Percentiles rank a stretch among this genome's conserved stretches.
These are phyloP conservation scores for Irpex rosettiformis DNA, from an alignment of 1,284 basidiomycete species.

Conservation along the genomic window DNA sequence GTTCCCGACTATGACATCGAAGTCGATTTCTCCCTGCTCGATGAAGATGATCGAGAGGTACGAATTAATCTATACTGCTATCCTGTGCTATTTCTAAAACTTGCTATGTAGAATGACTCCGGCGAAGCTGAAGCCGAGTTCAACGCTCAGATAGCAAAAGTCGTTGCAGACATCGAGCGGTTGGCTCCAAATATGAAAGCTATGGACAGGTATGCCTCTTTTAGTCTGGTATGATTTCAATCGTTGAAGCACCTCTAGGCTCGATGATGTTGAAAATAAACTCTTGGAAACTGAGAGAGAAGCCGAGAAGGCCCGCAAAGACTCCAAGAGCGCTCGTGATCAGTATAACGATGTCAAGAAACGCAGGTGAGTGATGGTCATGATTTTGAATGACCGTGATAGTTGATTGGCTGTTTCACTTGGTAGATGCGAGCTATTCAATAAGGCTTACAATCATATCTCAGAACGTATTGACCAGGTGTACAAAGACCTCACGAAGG, in stretches of 20 bases:
- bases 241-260: conserved; percentile 36
- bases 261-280: conserved; percentile 90
- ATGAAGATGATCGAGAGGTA: conserved; percentile 82
- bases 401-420: conserved; percentile 4
- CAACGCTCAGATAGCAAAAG: conserved; percentile 72
- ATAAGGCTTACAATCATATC: conserved; percentile 96
- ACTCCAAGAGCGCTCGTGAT: conserved; percentile 87
- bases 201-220: conserved; percentile 65
- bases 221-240: conserved; percentile 1
- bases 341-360: conserved; percentile 88
- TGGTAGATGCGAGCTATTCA: conserved; percentile 80
- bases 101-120: conserved; percentile 51
- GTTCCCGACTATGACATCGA: conserved; percentile 88
- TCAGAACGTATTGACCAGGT: conserved; percentile 92
- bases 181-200: conserved; percentile 98
- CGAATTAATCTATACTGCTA: not conserved
- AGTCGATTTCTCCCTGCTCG: conserved; percentile 80
- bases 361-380: conserved; percentile 47
- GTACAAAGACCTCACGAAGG: conserved; percentile 98
- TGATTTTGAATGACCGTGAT: not conserved
- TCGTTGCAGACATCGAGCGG: conserved; percentile 83
- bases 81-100: not conserved
- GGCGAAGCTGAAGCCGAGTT: conserved; percentile 71
- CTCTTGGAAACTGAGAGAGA: conserved; percentile 72
- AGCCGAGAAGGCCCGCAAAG: conserved; percentile 75